Evolutionary conservation across 345 rosid species (phyloP).

Genomic region (Euclidium syriacum): DNA sequence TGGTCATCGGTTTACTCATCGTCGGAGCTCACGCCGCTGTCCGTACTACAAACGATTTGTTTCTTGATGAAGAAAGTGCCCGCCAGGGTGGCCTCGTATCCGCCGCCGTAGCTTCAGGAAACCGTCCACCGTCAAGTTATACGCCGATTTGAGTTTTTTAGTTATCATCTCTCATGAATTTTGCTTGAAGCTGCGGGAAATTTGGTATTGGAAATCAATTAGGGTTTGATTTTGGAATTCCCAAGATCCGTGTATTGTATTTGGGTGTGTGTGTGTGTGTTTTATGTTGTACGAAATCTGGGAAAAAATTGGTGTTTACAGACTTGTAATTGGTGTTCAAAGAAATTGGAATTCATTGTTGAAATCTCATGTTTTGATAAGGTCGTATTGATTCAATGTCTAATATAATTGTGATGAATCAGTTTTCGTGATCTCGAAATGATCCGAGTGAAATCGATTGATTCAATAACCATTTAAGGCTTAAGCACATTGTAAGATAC

Average conservation of each 20-base stretch:
- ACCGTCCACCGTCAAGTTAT: constrained; percentile 44
- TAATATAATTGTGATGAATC: too few species aligned
- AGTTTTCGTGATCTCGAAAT: too few species aligned
- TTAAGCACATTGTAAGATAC: too few species aligned
- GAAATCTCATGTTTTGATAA: too few species aligned
- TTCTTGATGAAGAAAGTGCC: constrained; percentile 58
- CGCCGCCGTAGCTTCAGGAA: constrained; percentile 53
- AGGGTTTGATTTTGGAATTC: neutral
- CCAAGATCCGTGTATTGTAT: neutral
- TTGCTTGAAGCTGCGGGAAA: neutral
- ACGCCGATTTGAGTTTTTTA: constrained; percentile 43
- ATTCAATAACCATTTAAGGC: too few species aligned
- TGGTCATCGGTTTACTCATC: constrained; percentile 47
- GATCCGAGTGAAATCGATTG: too few species aligned
- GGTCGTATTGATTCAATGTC: too few species aligned
- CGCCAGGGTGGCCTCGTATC: constrained; percentile 61
- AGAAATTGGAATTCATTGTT: too few species aligned
- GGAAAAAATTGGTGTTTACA: neutral
- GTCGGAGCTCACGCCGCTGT: constrained; percentile 65
- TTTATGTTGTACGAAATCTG: neutral
- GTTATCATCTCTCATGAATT: neutral
- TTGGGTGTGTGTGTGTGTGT: neutral
- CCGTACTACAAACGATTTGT: constrained; percentile 63
- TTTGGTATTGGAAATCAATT: neutral
- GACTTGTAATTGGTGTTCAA: too few species aligned